Evolutionary conservation across 2,329 filamentous ascomycete species (phyloP), one percentile per base, ranked within the genome.

Genomic region (Westerdykella sp.): DNA sequence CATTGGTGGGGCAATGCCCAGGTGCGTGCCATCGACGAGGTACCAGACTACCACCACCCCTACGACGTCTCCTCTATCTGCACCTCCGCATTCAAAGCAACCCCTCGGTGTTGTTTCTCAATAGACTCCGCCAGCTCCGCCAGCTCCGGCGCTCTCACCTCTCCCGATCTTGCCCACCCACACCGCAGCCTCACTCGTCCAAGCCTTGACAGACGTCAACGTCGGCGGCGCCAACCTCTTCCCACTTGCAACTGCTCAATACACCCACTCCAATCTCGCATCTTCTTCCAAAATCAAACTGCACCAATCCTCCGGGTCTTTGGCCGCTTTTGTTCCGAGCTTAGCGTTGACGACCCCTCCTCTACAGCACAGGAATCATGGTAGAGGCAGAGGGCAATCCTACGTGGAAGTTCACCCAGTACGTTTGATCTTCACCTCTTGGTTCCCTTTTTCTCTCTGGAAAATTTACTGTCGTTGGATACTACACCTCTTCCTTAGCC

Each of bases 351-450:
- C 39, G 41, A 40, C 31, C 44, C 37, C 47, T 44, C 47, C 43
- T 45, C 44, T 48, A 41, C 47, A 46, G 44, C 50, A 40, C 40
- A 44, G 46, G 48, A 62, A 91, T 84, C 76, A 96, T 97, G 90
- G 90, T 93, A 77, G 90, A 96, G 81, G 85, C 84, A 76, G 89
- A 95, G 76, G 79, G 85, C 74, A 88, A 82, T 78, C 84, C 87
- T 75, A 97, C 90, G 74, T 97, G 91, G 91, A 97, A 97, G 79
- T 97, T 97, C 76, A 97, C 91, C 72, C 91, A 97, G 90, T 95
- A 86, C 72, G 88, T 61, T 18, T 78, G 34, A 42, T 13, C 4
- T 21, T 18, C 39, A 22, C n/a, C 28, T 16, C 6, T n/a, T 23
- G 7, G 13, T n/a, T 22, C 18, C 30, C 38, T 47, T 2, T 25